Evolutionary conservation across 176 grass and related monocot species (phyloP), one percentile per base, ranked within the genome.

Genomic region (Hordeum marinum): DNA sequence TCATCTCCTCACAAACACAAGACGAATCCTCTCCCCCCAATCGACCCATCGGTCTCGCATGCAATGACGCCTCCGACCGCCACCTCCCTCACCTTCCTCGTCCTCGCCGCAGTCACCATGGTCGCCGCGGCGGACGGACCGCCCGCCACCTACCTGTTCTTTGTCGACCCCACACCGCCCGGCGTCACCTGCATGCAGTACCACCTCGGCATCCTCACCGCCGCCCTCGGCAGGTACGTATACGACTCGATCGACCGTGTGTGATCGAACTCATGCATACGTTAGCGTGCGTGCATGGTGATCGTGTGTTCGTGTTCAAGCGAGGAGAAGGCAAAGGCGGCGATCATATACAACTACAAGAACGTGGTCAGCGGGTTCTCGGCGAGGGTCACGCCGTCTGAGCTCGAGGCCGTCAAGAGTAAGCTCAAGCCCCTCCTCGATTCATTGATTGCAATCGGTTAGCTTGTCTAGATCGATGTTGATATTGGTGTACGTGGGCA

Each of bases 311-410:
- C 1, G 15, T 52, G 48, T 52, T 52, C 15, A 52, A 52, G 95
- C 23, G 90, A 94, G 81, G 90, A 86, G 43, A 87, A 87, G 62
- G 95, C 95, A 7, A 93, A 90, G 79, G 81, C 50, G 9, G 73
- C 89, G 24, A 34, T 94, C 1, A 32, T 97, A 59, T 97, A 97
- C 81, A 88, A 94, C 82, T 97, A 94, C 87, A 89, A 17, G 79
- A 85, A 94, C 27, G 92, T 92, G 7, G 18, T 92, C 23, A 91
- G 92, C 50, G 95, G 95, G 11, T 97, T 97, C 87, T 85, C 95
- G 20, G 95, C 95, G 37, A 94, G 87, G 69, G 75, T 97, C 20
- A 97, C 95, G 72, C 90, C 88, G 11, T 29, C 87, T 26, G 84
- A 97, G 87, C 82, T 94, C 6, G 88, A 97, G 17, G 77, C 81